Percentiles rank a stretch among this genome's conserved stretches.
Evolutionary conservation across 768 basidiomycete genomes (phyloP).

Genomic region (Amyloporia xantha): DNA sequence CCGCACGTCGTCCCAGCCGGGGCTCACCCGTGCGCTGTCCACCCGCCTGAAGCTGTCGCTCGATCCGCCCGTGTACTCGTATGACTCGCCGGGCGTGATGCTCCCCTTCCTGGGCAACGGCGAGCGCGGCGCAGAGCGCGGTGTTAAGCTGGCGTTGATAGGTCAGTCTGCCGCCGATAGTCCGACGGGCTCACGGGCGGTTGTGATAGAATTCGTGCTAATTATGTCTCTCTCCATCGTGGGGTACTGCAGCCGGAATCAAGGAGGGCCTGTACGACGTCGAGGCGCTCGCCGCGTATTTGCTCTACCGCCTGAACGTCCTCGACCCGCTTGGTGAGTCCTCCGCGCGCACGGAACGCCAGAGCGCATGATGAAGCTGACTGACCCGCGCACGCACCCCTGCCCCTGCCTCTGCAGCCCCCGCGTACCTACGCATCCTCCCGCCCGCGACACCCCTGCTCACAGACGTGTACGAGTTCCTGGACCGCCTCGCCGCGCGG

Average conservation of each 20-base stretch:
- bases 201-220: background rate
- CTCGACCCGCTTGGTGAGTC: constrained; percentile 64
- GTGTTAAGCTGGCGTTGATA: constrained; percentile 88
- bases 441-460: constrained; percentile 50
- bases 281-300: constrained; percentile 79
- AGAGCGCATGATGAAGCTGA: no score
- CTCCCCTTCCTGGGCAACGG: constrained; percentile 89
- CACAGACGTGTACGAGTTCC: constrained; percentile 55
- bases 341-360: no score
- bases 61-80: constrained; percentile 83
- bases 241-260: constrained; percentile 92
- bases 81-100: constrained; percentile 97
- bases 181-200: constrained; percentile 5
- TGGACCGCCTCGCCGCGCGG: constrained; percentile 60
- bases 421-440: constrained; percentile 62
- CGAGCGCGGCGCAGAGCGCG: constrained; percentile 79
- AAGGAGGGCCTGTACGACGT: constrained; percentile 88
- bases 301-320: constrained; percentile 78
- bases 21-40: constrained; percentile 83
- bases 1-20: constrained; percentile 82
- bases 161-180: constrained; percentile 44
- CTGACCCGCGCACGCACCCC: background rate
- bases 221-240: constrained; percentile 7
- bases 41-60: constrained; percentile 81
- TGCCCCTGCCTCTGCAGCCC: constrained; percentile 35